Evolutionary conservation across 768 basidiomycete species (phyloP).

Genomic region (Infundibulicybe gibba): DNA sequence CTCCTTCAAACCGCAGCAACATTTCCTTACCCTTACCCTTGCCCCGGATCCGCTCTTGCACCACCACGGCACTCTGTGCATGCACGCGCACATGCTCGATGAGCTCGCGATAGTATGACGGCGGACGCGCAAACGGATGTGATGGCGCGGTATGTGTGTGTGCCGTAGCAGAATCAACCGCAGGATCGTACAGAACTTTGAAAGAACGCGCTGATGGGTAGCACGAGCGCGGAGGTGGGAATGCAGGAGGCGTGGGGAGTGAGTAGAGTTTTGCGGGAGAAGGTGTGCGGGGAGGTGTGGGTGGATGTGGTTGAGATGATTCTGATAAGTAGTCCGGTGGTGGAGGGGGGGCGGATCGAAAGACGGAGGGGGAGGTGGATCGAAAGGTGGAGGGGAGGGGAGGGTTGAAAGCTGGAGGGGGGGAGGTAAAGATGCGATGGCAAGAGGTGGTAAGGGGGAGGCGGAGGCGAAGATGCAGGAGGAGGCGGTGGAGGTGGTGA

Average conservation of each 20-base stretch:
- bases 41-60: constrained; percentile 47
- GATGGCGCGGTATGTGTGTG: constrained; percentile 10
- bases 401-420: constrained; percentile 10
- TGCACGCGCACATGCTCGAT: constrained; percentile 37
- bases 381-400: constrained; percentile 13
- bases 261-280: constrained; percentile 22
- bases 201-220: constrained; percentile 45
- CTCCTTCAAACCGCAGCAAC: constrained; percentile 51
- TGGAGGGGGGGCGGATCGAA: constrained; percentile 27
- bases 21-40: constrained; percentile 65
- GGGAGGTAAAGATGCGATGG: not conserved
- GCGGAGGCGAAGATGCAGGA: constrained; percentile 5
- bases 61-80: constrained; percentile 17
- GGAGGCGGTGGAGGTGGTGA: too few species aligned
- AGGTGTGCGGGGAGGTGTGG: constrained; percentile 18
- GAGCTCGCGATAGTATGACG: constrained; percentile 29
- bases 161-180: constrained; percentile 38
- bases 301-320: constrained; percentile 26
- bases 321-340: constrained; percentile 32
- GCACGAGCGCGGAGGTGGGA: constrained; percentile 55
- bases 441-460: not conserved
- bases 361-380: constrained; percentile 22
- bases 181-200: constrained; percentile 64
- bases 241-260: constrained; percentile 37
- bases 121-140: constrained; percentile 11